These are phyloP conservation scores for Tylopilus sp. DNA, from an alignment of 1,284 basidiomycete genomes.

Conservation along the genomic window DNA sequence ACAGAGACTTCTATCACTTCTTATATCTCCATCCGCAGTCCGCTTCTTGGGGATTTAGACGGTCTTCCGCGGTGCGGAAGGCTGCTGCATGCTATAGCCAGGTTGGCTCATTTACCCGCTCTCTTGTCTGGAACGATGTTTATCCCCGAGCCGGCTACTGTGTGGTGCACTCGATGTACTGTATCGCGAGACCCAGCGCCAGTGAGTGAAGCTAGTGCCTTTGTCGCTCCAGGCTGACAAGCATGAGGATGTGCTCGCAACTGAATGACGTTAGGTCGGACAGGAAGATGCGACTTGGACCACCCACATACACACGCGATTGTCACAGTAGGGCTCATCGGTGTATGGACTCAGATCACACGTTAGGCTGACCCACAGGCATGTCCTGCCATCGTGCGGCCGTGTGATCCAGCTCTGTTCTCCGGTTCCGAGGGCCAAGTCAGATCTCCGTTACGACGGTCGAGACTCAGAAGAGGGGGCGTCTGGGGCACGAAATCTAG, in stretches of 20 bases:
- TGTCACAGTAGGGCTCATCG: slow-evolving; percentile 7
- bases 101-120: slow-evolving; percentile 1
- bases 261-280: background rate
- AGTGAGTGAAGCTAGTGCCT: slow-evolving; percentile 1
- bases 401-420: slow-evolving; percentile 6
- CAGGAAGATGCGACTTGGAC: background rate
- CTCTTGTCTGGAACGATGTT: slow-evolving; percentile 15
- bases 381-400: slow-evolving; percentile 1
- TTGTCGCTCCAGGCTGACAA: slow-evolving; percentile 5
- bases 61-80: slow-evolving; percentile 26
- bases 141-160: background rate
- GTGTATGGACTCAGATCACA: slow-evolving; percentile 8
- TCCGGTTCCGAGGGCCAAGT: slow-evolving; percentile 28
- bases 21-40: slow-evolving; percentile 16
- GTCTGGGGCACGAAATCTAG: slow-evolving; percentile 10
- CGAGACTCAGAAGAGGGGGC: slow-evolving; percentile 8
- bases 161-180: background rate
- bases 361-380: background rate
- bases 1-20: background rate
- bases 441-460: slow-evolving; percentile 18
- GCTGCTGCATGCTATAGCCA: background rate
- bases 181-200: background rate
- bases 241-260: slow-evolving; percentile 1
- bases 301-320: slow-evolving; percentile 3
- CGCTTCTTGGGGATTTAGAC: slow-evolving; percentile 18